Conservation (phyloP, 108 stramenopile species). For the Pseudonitzschia delicatissima region DNA sequence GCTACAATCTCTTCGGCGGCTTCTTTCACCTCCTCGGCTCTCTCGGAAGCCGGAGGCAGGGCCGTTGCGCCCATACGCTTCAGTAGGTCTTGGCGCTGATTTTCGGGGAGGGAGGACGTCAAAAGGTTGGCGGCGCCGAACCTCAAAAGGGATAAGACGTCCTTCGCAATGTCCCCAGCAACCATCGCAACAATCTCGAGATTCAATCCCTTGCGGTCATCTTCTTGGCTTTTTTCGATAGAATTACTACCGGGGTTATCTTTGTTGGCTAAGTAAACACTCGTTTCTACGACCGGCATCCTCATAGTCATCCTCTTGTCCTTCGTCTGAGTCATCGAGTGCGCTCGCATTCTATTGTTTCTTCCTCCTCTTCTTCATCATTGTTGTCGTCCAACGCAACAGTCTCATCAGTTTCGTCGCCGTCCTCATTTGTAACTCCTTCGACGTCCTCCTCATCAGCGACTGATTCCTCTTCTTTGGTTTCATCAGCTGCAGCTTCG, state of each 20-base stretch:
- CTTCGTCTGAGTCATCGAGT: not conserved
- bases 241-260: not conserved
- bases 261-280: not conserved
- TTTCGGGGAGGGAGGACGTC: constrained; percentile 32
- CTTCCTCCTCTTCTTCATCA: not conserved
- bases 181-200: not conserved
- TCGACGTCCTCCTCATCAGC: not conserved
- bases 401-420: too few species aligned
- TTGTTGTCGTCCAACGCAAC: not conserved
- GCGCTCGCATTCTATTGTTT: not conserved
- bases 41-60: not conserved
- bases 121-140: constrained; percentile 27
- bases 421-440: not conserved
- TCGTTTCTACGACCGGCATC: not conserved
- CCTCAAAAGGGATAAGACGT: constrained; percentile 12
- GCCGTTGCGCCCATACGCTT: constrained; percentile 3
- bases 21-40: not conserved
- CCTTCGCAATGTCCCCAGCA: not conserved
- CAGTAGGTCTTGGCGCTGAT: constrained; percentile 28
- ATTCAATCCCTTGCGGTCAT: not conserved
- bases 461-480: not conserved
- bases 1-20: not conserved
- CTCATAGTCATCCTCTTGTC: not conserved
- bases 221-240: not conserved
- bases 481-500: not conserved